A percentile compares a stretch with the other conserved stretches of the same genome.
These are phyloP conservation scores for Fagopyrum homotropicum DNA, from an alignment of 148 eudicot species.

Conservation along the genomic window DNA sequence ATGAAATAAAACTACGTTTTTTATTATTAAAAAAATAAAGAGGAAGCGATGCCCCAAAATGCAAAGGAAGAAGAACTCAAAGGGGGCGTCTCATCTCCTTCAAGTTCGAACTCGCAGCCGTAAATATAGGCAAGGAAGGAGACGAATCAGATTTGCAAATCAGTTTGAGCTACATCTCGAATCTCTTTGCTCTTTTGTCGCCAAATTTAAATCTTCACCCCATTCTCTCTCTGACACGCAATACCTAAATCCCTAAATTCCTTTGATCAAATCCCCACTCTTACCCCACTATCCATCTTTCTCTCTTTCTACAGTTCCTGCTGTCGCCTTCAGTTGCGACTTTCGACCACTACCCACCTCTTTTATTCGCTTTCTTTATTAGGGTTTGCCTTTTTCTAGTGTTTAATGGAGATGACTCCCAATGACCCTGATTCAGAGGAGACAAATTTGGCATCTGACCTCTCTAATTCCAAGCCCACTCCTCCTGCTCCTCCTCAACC, in stretches of 20 bases:
- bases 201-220: neutral
- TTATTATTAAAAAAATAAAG: too few relatives aligned
- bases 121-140: neutral
- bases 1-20: too few relatives aligned
- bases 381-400: conserved; percentile 33
- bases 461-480: conserved; percentile 13
- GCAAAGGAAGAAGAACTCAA: neutral
- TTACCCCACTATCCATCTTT: conserved; percentile 32
- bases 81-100: neutral
- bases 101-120: neutral
- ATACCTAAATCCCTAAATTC: conserved; percentile 8
- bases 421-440: conserved; percentile 14
- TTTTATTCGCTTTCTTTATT: conserved; percentile 30
- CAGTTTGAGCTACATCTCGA: neutral
- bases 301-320: conserved; percentile 42
- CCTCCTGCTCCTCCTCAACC: neutral
- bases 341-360: conserved; percentile 42
- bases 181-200: neutral
- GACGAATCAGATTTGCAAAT: conserved; percentile 2
- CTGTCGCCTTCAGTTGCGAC: conserved; percentile 93
- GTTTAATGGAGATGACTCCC: conserved; percentile 44
- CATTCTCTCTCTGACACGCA: conserved; percentile 13
- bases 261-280: conserved; percentile 13
- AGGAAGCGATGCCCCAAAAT: neutral
- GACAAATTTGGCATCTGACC: conserved; percentile 11